Percentiles rank a stretch among this genome's conserved stretches.
Conservation (phyloP, 2,329 filamentous ascomycete species). For the Cryphonectria japonica region DNA sequence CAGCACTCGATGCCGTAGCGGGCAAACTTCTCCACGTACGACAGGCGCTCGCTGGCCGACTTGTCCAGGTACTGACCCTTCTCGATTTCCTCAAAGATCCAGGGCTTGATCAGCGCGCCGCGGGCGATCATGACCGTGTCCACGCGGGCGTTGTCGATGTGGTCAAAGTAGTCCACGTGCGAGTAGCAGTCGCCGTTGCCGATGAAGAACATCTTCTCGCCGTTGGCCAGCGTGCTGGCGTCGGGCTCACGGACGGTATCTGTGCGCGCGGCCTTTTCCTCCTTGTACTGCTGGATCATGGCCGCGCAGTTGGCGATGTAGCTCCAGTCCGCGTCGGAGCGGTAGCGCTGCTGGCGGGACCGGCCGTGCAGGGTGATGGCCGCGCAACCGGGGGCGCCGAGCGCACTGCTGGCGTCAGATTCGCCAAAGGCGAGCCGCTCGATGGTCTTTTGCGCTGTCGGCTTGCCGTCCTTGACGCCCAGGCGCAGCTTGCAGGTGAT, state of each 20-base stretch:
- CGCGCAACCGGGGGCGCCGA: constrained; percentile 82
- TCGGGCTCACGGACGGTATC: constrained; percentile 84
- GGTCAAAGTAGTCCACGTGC: constrained; percentile 81
- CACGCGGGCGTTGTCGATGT: constrained; percentile 77
- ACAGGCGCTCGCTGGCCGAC: constrained; percentile 81
- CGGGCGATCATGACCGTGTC: constrained; percentile 98
- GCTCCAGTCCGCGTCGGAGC: constrained; percentile 86
- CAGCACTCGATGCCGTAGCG: constrained; percentile 91
- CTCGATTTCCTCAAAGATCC: constrained; percentile 97
- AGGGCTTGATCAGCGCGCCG: constrained; percentile 94
- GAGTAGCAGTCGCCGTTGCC: constrained; percentile 98
- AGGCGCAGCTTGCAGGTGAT: constrained; percentile 95
- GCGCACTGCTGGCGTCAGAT: constrained; percentile 68
- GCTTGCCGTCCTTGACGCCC: constrained; percentile 79
- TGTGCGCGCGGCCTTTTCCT: constrained; percentile 64
- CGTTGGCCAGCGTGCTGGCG: constrained; percentile 70
- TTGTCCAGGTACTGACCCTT: constrained; percentile 95
- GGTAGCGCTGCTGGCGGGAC: constrained; percentile 93
- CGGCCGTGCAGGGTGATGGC: constrained; percentile 96
- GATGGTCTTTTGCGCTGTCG: constrained; percentile 79
- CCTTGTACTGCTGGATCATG: constrained; percentile 79
- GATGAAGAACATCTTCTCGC: constrained; percentile 81
- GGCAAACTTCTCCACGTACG: constrained; percentile 85
- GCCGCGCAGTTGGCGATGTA: constrained; percentile 92
- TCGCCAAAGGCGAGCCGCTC: constrained; percentile 83